These are phyloP conservation scores for Debaryomyces nepalensis DNA, from an alignment of 1,139 yeast genomes.

Conservation along the genomic window DNA sequence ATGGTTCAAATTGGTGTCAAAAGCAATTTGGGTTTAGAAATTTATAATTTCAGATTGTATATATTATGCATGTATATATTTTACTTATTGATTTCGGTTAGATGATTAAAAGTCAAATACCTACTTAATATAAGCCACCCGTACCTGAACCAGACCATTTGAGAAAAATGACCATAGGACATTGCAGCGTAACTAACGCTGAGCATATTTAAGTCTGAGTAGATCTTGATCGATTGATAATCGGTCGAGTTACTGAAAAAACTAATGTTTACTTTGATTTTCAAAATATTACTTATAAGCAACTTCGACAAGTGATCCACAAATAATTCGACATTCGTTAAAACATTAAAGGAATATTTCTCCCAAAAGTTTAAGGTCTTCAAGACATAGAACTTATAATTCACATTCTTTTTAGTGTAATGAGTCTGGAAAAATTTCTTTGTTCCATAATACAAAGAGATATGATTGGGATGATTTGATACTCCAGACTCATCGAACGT, in stretches of 20 bases:
- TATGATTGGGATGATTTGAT: conserved; percentile 86
- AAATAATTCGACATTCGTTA: conserved; percentile 51
- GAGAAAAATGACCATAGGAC: conserved; percentile 83
- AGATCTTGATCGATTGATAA: conserved; percentile 43
- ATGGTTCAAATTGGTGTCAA: conserved; percentile 82
- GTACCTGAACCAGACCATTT: conserved; percentile 95
- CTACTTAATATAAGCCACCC: conserved; percentile 83
- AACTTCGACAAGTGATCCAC: conserved; percentile 39
- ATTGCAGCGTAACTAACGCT: conserved; percentile 71
- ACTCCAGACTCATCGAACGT: conserved; percentile 88
- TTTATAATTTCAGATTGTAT: conserved; percentile 20
- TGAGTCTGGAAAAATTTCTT: conserved; percentile 31
- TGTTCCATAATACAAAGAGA: conserved; percentile 64
- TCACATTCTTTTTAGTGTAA: conserved; percentile 15
- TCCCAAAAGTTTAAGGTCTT: conserved; percentile 51
- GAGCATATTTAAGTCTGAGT: conserved; percentile 61
- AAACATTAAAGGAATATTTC: conserved; percentile 56
- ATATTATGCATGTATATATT: conserved; percentile 6
- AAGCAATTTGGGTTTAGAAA: conserved; percentile 71
- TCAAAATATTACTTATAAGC: conserved; percentile 37
- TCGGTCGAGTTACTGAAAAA: conserved; percentile 35
- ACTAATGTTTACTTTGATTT: conserved; percentile 46
- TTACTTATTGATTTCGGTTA: conserved; percentile 35
- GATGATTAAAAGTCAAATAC: conserved; percentile 75
- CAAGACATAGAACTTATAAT: conserved; percentile 41